These are phyloP conservation scores for Alloteropsis angusta DNA, from an alignment of 202 grass and related monocot species.

Conservation along the genomic window DNA sequence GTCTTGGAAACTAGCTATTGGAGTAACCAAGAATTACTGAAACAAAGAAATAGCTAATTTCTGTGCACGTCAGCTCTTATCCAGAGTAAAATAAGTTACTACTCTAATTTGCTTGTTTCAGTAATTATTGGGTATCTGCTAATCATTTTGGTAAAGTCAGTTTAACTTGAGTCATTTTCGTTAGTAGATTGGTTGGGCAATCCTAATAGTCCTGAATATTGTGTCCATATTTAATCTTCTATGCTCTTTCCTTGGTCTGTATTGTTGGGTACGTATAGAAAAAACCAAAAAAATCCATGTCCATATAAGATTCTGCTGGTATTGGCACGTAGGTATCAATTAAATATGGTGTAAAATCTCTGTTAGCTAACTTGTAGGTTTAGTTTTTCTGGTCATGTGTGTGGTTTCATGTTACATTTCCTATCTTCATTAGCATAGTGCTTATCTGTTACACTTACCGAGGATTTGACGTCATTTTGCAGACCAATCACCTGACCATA, in stretches of 20 bases:
- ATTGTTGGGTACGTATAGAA: neutral
- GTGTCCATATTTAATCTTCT: neutral
- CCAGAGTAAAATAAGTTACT: neutral
- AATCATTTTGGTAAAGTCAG: neutral
- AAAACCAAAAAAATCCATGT: neutral
- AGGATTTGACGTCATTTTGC: neutral
- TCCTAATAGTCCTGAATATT: neutral
- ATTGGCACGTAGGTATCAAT: neutral
- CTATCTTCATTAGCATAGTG: neutral
- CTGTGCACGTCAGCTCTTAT: too few species aligned
- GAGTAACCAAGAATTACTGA: too few species aligned
- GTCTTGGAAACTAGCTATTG: neutral
- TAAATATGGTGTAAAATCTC: neutral
- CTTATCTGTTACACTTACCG: neutral
- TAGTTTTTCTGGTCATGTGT: neutral
- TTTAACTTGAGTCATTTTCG: neutral
- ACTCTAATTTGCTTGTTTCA: neutral
- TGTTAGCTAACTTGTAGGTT: neutral
- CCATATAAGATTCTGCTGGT: neutral
- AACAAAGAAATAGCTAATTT: too few species aligned
- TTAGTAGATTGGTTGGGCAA: neutral
- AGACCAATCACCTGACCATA: constrained; percentile 64
- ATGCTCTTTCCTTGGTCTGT: too few species aligned
- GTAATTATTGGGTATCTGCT: neutral
- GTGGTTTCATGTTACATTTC: neutral